Percentiles rank a stretch among this genome's conserved stretches.
Evolutionary conservation across 257 asterid species (phyloP).

Genomic region (Penstemon eatonii): DNA sequence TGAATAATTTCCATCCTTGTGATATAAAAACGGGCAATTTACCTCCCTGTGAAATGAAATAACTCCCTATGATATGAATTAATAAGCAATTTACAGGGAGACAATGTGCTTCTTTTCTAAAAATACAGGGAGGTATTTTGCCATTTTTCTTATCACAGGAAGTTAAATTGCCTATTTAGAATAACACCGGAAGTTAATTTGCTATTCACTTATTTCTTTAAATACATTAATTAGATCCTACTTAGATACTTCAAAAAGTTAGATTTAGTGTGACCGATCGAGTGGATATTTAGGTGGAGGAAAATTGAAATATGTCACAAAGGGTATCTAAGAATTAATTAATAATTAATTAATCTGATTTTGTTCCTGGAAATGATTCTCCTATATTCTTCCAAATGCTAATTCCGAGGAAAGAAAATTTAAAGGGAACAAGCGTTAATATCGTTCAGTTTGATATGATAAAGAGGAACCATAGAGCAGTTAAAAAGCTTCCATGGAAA

Average conservation of each 20-base stretch:
- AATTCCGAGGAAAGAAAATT: constrained; percentile 48
- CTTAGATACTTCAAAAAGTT: constrained; percentile 18
- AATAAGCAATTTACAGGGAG: too few species aligned
- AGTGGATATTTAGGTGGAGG: constrained; percentile 31
- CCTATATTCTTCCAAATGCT: constrained; percentile 25
- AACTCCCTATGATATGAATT: too few species aligned
- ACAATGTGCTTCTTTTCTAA: too few species aligned
- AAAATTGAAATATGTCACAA: constrained; percentile 5
- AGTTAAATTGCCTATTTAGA: too few species aligned
- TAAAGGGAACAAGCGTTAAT: constrained; percentile 39
- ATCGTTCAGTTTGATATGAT: constrained; percentile 56
- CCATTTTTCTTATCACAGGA: too few species aligned
- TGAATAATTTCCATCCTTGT: too few species aligned
- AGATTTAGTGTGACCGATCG: background rate
- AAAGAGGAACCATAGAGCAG: constrained; percentile 70
- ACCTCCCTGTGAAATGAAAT: too few species aligned
- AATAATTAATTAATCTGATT: background rate
- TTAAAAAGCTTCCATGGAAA: constrained; percentile 65
- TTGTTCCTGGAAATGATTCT: background rate
- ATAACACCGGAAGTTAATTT: too few species aligned
- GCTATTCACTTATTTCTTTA: background rate
- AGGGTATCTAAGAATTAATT: background rate
- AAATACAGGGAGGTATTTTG: too few species aligned
- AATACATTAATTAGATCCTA: constrained; percentile 24
- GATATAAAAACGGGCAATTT: too few species aligned